Conservation (phyloP, 2,329 filamentous ascomycete genomes). For the Aureobasidium sp. region DNA sequence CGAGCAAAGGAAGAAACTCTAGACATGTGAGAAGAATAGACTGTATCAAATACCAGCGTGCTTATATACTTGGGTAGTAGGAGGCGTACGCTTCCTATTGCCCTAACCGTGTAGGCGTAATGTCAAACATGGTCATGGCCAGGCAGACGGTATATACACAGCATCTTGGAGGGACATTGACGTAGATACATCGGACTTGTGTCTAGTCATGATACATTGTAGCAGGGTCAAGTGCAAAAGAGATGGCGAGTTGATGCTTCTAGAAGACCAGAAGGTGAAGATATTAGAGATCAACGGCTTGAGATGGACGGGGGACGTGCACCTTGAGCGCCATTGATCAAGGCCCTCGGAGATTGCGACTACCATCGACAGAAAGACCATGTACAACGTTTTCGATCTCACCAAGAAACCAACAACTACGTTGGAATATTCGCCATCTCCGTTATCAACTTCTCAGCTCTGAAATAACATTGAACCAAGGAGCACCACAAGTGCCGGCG, state of each 20-base stretch:
- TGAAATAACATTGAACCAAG: neutral
- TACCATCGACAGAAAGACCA: neutral
- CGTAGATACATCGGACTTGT: too few species aligned
- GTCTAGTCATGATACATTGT: neutral
- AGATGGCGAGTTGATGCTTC: neutral
- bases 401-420: neutral
- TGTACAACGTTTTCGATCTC: neutral
- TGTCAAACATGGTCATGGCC: constrained; percentile 3
- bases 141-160: neutral
- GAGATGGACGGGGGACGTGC: neutral
- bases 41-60: neutral
- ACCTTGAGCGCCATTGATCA: neutral
- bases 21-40: neutral
- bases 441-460: neutral
- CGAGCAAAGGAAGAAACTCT: neutral
- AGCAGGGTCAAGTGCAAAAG: too few species aligned
- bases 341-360: constrained; percentile 10
- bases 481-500: neutral
- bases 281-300: neutral
- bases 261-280: neutral
- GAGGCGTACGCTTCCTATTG: neutral
- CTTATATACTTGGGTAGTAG: neutral
- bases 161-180: neutral
- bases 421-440: neutral
- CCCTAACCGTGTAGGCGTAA: neutral